These are phyloP conservation scores for Penicillium expansum DNA, from an alignment of 2,329 filamentous ascomycete species.

Conservation along the genomic window DNA sequence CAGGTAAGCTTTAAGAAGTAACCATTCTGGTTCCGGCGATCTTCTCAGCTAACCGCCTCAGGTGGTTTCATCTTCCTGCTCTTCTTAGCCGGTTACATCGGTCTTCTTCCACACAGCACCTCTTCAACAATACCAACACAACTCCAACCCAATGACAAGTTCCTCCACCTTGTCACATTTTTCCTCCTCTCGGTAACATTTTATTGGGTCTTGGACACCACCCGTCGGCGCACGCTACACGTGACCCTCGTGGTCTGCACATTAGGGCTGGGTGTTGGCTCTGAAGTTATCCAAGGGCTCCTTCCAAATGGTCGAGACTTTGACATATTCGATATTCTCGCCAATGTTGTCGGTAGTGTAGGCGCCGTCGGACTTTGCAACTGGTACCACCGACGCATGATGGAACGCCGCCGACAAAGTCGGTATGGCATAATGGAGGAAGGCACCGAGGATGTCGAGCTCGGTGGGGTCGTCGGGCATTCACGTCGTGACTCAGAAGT, in stretches of 20 bases:
- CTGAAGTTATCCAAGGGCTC: conserved; percentile 57
- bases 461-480: conserved; percentile 56
- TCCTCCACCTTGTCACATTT: conserved; percentile 82
- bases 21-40: conserved; percentile 4
- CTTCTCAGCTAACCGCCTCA: conserved; percentile 36
- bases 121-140: conserved; percentile 41
- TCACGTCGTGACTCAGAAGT: conserved; percentile 36
- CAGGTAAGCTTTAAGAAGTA: conserved; percentile 58
- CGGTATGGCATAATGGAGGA: conserved; percentile 67
- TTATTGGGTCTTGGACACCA: conserved; percentile 96
- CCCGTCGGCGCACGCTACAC: conserved; percentile 78
- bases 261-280: conserved; percentile 54
- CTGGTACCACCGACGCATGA: conserved; percentile 94
- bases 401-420: conserved; percentile 75
- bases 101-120: conserved; percentile 60
- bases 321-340: conserved; percentile 81
- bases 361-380: conserved; percentile 70
- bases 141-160: conserved; percentile 77
- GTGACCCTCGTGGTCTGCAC: conserved; percentile 80
- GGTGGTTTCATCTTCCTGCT: conserved; percentile 66
- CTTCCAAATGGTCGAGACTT: conserved; percentile 70
- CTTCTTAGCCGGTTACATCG: conserved; percentile 73
- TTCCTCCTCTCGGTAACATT: conserved; percentile 80
- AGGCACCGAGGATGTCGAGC: conserved; percentile 64
- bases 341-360: conserved; percentile 79